Base-by-base conservation (phyloP, 2,329 filamentous ascomycete genomes). In the Sporothrix dimorphospora region DNA sequence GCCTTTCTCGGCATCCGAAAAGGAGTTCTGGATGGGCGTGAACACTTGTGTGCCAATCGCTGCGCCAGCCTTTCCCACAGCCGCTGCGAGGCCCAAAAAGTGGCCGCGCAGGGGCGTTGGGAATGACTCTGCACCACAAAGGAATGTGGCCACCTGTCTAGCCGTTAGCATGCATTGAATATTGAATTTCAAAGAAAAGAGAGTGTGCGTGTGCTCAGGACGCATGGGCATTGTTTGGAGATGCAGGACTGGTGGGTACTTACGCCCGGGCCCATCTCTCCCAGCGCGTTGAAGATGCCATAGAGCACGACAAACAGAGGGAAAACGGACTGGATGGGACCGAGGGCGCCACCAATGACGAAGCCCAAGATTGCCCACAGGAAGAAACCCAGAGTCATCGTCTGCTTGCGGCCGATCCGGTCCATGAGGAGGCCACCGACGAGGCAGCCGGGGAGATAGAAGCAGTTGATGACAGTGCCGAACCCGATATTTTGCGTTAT, bases 251-350 rank as follows among this genome's bases (percentile, higher is more conserved):
- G 14, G 42, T 47, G 19, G 14, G 19, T 47, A 59, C 57, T 21
- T 61, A 61, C 57, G 34, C 85, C 72, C 86, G 85, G 85, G 0
- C 85, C 85, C 66, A 87, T 82, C 73, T 87, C 84, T 0, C 85
- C 84, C 0, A 86, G 76, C 0, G 82, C 82, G 40, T 83, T 77
- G 75, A 87, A 86, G 61, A 87, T 79, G 0, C 85, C 85, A 71
- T 86, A 87, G 12, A 87, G 77, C 4, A 87, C 82, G 0, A 87
- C 77, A 71, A 87, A 87, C 0, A 87, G 80, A 0, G 85, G 83
- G 42, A 86, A 83, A 1, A 87, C 77, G 0, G 68, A 79, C 74
- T 85, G 82, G 55, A 87, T 85, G 0, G 79, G 80, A 0, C 76
- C 76, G 16, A 84, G 79, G 0, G 85, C 84, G 3, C 84, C 84